Base-by-base conservation (phyloP, 805 yeast species). In the Saccharomycopsis guyanensis region DNA sequence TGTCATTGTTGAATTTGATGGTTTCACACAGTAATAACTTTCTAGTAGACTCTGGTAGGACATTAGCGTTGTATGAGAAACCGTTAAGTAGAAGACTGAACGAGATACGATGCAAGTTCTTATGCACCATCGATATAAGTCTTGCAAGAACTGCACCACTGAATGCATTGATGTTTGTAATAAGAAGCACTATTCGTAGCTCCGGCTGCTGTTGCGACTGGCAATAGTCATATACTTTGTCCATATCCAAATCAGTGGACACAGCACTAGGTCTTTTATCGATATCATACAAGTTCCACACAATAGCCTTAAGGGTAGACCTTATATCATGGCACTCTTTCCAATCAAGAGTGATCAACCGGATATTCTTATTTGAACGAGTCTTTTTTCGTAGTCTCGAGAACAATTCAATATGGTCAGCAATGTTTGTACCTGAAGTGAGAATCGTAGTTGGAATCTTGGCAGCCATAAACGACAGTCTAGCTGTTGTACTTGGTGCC, bases 401-500 rank as follows among this genome's bases (percentile, higher is more conserved):
- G 19, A 47, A 42, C 5, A 50, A 25, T 16, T 33, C 43, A 4
- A 23, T 12, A 27, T 50, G 51, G 27, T 40, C 29, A 18, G 48
- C 45, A 8, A 47, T 50, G 35, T 47, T 46, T 8, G 53, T 46
- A 2, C 53, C 53, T 2, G 43, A 36, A 18, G 43, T 24, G 7
- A 50, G 23, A n/a, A 50, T 19, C n/a, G 41, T 47, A 6, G 51
- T 40, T 3, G 45, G 40, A 2, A 47, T 40, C 35, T 40, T 39
- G 16, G 35, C 38, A 24, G 32, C 10, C 25, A n/a, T n/a, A 25
- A 15, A 19, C n/a, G 24, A 8, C 52, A 75, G 71, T 57, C 80
- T 79, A 27, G 68, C 67, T 43, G 67, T 66, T 56, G 88, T 12
- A 13, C 16, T 33, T 8, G 46, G 39, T 7, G 19, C 22, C 13